Evolutionary conservation across 805 yeast species (phyloP).

Genomic region (Wickerhamomyces alni): DNA sequence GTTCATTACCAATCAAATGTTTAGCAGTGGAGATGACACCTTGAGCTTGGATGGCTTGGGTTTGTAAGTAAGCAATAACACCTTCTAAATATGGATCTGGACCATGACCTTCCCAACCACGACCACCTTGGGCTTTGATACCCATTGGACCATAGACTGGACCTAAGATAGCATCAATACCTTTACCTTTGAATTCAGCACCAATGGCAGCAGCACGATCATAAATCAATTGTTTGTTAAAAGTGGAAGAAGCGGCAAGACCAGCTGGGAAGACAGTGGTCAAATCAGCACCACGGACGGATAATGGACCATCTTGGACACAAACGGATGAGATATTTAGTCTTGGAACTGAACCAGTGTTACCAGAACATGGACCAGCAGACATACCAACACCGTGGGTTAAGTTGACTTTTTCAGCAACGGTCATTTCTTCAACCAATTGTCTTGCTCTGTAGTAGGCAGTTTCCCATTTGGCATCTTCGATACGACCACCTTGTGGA

Average conservation of each 20-base stretch:
- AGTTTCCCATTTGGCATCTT: constrained; percentile 41
- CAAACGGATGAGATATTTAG: constrained; percentile 46
- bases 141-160: constrained; percentile 55
- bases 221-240: constrained; percentile 41
- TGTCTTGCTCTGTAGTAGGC: constrained; percentile 47
- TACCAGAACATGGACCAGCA: constrained; percentile 52
- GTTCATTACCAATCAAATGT: constrained; percentile 55
- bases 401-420: constrained; percentile 49
- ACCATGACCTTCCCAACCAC: constrained; percentile 58
- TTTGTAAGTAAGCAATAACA: constrained; percentile 42
- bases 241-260: constrained; percentile 47
- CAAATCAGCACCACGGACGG: constrained; percentile 46
- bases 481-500: constrained; percentile 33
- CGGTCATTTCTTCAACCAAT: constrained; percentile 45
- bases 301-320: constrained; percentile 53
- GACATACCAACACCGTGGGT: constrained; percentile 58
- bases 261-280: constrained; percentile 50
- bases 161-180: constrained; percentile 47
- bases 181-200: constrained; percentile 42
- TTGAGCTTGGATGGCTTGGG: constrained; percentile 46
- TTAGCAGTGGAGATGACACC: constrained; percentile 51
- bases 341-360: constrained; percentile 50
- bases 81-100: constrained; percentile 56
- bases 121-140: constrained; percentile 50
- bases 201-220: constrained; percentile 52